Conservation (phyloP, 2,329 filamentous ascomycete genomes). For the Cordyceps javanica region DNA sequence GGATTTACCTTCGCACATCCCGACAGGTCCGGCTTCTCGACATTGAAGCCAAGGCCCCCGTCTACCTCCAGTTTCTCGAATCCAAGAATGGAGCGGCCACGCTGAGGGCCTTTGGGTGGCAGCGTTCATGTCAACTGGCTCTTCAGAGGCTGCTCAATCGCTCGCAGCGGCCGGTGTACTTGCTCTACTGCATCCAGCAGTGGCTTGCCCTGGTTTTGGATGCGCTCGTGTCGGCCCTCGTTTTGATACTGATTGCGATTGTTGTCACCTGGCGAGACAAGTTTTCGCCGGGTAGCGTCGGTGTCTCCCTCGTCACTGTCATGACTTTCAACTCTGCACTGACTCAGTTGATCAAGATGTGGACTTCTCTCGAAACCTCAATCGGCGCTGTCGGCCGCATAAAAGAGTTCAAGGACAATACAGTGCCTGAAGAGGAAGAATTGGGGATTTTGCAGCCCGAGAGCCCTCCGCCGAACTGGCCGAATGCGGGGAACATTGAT, state of each 20-base stretch:
- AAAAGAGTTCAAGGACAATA: conserved; percentile 20
- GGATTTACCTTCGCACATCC: conserved; percentile 26
- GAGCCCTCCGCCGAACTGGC: conserved; percentile 21
- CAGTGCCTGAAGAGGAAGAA: conserved; percentile 19
- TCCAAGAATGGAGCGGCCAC: conserved; percentile 19
- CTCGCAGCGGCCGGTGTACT: conserved; percentile 28
- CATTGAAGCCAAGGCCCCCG: conserved; percentile 25
- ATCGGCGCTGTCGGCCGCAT: conserved; percentile 23
- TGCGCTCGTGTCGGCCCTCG: conserved; percentile 37
- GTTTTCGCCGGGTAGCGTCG: conserved; percentile 23
- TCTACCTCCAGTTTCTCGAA: conserved; percentile 24
- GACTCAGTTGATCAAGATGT: conserved; percentile 27
- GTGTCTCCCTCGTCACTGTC: conserved; percentile 22
- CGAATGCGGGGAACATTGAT: conserved; percentile 20
- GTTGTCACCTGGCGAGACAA: conserved; percentile 29
- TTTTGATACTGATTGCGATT: conserved; percentile 37
- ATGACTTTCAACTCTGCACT: conserved; percentile 23
- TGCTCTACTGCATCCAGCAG: conserved; percentile 41
- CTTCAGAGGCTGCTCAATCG: conserved; percentile 25
- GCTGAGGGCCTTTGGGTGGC: conserved; percentile 31
- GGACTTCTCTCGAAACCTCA: conserved; percentile 24
- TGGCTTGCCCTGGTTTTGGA: conserved; percentile 45
- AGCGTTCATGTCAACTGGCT: background rate
- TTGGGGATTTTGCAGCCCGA: conserved; percentile 13
- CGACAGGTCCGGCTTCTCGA: conserved; percentile 25